Conservation (phyloP, 2,329 filamentous ascomycete genomes). For the Balansia obtecta region DNA sequence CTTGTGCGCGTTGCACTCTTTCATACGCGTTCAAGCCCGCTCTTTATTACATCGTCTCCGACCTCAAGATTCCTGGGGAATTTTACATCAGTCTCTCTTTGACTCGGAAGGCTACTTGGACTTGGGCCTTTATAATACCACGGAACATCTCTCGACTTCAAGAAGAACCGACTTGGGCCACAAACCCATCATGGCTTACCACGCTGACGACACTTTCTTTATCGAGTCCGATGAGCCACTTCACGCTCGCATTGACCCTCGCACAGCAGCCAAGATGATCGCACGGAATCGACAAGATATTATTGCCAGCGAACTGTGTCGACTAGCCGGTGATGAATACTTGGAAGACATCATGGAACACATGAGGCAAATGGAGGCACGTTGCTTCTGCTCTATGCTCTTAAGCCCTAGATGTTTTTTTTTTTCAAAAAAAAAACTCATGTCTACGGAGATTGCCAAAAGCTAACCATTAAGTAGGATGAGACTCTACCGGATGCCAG, state of each 20-base stretch:
- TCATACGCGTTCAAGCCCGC: conserved; percentile 13
- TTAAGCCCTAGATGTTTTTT: neutral
- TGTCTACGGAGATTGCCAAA: neutral
- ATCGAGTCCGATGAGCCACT: conserved; percentile 41
- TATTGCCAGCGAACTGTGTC: conserved; percentile 80
- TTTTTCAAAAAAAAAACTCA: too few species aligned
- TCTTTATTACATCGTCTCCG: conserved; percentile 29
- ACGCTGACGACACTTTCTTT: conserved; percentile 37
- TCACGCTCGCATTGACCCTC: conserved; percentile 49
- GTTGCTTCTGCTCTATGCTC: conserved; percentile 11
- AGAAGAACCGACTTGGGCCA: neutral
- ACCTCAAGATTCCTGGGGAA: conserved; percentile 41
- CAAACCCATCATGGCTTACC: conserved; percentile 32
- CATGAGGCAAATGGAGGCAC: conserved; percentile 87
- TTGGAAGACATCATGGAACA: conserved; percentile 88
- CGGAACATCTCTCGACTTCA: conserved; percentile 4
- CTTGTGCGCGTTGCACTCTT: conserved; percentile 29
- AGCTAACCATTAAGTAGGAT: conserved; percentile 32
- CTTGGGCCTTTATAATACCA: conserved; percentile 13
- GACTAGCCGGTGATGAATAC: conserved; percentile 77
- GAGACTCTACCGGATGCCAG: conserved; percentile 92
- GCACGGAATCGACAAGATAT: conserved; percentile 76
- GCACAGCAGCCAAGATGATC: conserved; percentile 66
- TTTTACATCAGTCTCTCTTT: conserved; percentile 34
- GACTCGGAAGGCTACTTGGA: conserved; percentile 12